A percentile compares a stretch with the other conserved stretches of the same genome.
phyloP scores from a whole-genome alignment of 139 green algal species.

The Zygnema cylindricum region DNA sequence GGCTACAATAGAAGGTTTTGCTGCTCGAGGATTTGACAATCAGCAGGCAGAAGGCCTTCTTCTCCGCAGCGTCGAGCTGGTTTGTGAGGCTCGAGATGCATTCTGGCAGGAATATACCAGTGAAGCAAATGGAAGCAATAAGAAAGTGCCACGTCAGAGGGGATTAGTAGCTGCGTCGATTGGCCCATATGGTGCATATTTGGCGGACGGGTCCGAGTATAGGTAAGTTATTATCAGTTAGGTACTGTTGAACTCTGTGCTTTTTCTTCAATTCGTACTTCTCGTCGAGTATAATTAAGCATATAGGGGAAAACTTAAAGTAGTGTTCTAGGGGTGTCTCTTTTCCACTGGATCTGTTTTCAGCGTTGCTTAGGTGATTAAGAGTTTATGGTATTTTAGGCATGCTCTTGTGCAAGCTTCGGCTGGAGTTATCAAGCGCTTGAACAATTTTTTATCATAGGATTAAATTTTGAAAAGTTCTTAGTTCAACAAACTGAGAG shows the following conservation, averaged over 20 bases:
- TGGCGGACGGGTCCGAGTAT: constrained; percentile 61
- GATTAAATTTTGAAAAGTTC: no score
- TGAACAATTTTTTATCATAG: no score
- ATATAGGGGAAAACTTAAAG: not conserved
- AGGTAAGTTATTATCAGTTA: not conserved
- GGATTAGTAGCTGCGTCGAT: constrained; percentile 59
- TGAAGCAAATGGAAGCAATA: constrained; percentile 6
- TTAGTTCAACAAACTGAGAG: no score
- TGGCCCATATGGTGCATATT: constrained; percentile 55
- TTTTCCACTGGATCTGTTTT: not conserved
- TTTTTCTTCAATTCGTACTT: not conserved
- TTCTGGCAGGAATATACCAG: constrained; percentile 44
- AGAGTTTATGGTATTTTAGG: not conserved
- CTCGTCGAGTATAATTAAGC: not conserved
- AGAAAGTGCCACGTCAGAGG: not conserved
- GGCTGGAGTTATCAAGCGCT: no score
- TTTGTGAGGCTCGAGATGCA: constrained; percentile 38
- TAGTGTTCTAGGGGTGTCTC: not conserved
- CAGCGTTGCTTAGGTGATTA: not conserved
- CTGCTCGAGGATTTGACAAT: constrained; percentile 5
- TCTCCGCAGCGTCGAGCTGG: constrained; percentile 44
- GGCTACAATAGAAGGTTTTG: constrained; percentile 57
- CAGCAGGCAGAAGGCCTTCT: constrained; percentile 42
- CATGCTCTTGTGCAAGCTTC: no score
- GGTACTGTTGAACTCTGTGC: not conserved